Base-by-base conservation (phyloP, 192 early-diverging fungal genomes). In the Umbelopsis vinacea region DNA sequence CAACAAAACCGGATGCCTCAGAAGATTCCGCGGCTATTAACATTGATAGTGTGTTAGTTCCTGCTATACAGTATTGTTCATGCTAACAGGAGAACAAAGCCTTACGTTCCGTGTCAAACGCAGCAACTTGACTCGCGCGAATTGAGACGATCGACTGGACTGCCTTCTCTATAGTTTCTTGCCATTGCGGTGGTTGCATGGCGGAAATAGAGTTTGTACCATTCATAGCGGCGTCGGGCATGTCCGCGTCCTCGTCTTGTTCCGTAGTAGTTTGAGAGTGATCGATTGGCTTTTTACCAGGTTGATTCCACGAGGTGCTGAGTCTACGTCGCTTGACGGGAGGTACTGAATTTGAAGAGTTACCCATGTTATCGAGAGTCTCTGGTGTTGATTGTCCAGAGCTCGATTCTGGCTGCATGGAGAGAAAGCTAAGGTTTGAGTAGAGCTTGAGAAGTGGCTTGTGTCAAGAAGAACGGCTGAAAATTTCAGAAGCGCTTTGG, bases 1-100 rank as follows among this genome's bases (percentile, higher is more conserved):
- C 91, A 54, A 95, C 90, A 81, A 95, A 95, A 22, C 93, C 93
- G 45, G 93, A 87, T 21, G 93, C 93, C 73, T 94, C 90, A 73
- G 87, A 90, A 5, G 86, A 90, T 29, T 89, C 89, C 22, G 85
- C 80, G 37, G 83, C 85, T 87, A 71, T n/a, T 47, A 21, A 74
- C 60, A 24, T 52, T 23, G 17, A 33, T 52, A 14, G 35, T 33
- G 21, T 45, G 45, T 26, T 48, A 15, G 26, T 33, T 35, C 19
- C 43, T 11, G 38, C 15, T 26, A 40, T 23, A 24, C 0, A 33
- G 3, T 43, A 48, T 21, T 43, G 40, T 43, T n/a, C 40, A 7
- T 12, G 11, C 40, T 7, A 43, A 26, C 14, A 33, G 24, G 11
- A 8, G n/a, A 22, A 52, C 10, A 53, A 2, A 6, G 23, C 17